Conservation (phyloP, 169 alveolate genomes). For the Cryptosporidium andersoni region DNA sequence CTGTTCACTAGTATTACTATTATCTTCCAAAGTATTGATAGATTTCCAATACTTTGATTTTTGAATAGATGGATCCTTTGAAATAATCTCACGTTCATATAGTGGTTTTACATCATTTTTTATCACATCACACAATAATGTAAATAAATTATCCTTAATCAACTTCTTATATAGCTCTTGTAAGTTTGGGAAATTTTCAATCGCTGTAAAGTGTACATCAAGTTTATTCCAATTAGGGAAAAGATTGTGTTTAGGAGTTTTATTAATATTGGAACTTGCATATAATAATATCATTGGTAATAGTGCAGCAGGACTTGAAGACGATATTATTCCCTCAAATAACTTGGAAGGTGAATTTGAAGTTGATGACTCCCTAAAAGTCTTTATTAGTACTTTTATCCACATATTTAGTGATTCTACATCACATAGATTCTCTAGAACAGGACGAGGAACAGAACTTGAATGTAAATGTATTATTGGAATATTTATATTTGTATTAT, state of each 20-base stretch:
- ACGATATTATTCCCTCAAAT: constrained; percentile 48
- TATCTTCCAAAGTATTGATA: background rate
- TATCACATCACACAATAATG: constrained; percentile 40
- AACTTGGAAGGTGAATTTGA: constrained; percentile 15
- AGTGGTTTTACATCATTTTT: constrained; percentile 31
- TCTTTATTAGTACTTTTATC: constrained; percentile 24
- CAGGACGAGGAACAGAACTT: constrained; percentile 59
- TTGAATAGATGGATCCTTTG: background rate
- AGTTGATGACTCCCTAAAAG: constrained; percentile 6
- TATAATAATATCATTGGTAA: constrained; percentile 39
- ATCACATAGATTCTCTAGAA: constrained; percentile 59
- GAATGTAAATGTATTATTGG: constrained; percentile 10
- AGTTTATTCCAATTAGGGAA: constrained; percentile 34
- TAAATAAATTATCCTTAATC: constrained; percentile 26
- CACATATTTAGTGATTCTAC: constrained; percentile 36
- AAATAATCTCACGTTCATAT: constrained; percentile 9
- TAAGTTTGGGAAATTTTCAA: constrained; percentile 64
- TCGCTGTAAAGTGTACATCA: constrained; percentile 62
- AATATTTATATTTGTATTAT: no score
- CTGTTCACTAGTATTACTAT: background rate
- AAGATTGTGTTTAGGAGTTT: constrained; percentile 10
- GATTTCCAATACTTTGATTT: constrained; percentile 57
- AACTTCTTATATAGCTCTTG: constrained; percentile 41
- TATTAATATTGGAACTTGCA: constrained; percentile 49
- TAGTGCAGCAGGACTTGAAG: constrained; percentile 55